Evolutionary conservation across 2,329 filamentous ascomycete species (phyloP).

Genomic region (Diplodia seriata): DNA sequence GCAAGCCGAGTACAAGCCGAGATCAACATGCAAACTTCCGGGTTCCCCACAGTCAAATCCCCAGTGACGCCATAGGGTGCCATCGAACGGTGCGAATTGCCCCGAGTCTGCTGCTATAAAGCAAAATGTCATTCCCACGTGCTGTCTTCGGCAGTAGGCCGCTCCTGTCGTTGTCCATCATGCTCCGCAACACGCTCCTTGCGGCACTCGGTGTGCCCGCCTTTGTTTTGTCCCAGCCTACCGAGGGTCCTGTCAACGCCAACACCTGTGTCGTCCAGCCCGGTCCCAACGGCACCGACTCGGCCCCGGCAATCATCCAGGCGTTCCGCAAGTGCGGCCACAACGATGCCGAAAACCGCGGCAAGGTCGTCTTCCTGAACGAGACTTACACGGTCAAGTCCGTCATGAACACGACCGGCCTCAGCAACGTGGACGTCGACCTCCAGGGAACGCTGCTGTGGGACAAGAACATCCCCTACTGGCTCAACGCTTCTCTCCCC

Average conservation of each 20-base stretch:
- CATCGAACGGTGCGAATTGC: background rate
- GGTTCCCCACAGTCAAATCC: background rate
- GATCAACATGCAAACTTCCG: slow-evolving; percentile 11
- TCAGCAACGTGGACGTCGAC: slow-evolving; percentile 41
- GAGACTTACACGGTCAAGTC: slow-evolving; percentile 40
- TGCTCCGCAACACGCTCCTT: background rate
- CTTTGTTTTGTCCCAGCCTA: background rate
- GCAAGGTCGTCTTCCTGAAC: slow-evolving; percentile 38
- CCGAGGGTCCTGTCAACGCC: background rate
- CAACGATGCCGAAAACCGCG: slow-evolving; percentile 24
- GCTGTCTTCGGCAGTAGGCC: background rate
- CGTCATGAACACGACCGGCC: slow-evolving; percentile 38
- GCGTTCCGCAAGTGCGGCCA: slow-evolving; percentile 40
- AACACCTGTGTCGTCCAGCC: slow-evolving; percentile 9
- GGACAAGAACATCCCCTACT: slow-evolving; percentile 41
- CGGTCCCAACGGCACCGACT: slow-evolving; percentile 20
- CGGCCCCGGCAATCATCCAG: slow-evolving; percentile 39
- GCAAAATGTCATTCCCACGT: background rate
- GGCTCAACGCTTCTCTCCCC: slow-evolving; percentile 41
- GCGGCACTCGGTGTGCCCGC: slow-evolving; percentile 16
- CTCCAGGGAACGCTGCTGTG: slow-evolving; percentile 38
- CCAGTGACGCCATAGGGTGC: slow-evolving; percentile 9
- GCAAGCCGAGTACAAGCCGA: slow-evolving; percentile 12
- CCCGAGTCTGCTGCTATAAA: slow-evolving; percentile 4
- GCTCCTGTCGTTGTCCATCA: background rate